These are phyloP conservation scores for Myochromella boudieri DNA, from an alignment of 768 basidiomycete genomes.

Conservation along the genomic window DNA sequence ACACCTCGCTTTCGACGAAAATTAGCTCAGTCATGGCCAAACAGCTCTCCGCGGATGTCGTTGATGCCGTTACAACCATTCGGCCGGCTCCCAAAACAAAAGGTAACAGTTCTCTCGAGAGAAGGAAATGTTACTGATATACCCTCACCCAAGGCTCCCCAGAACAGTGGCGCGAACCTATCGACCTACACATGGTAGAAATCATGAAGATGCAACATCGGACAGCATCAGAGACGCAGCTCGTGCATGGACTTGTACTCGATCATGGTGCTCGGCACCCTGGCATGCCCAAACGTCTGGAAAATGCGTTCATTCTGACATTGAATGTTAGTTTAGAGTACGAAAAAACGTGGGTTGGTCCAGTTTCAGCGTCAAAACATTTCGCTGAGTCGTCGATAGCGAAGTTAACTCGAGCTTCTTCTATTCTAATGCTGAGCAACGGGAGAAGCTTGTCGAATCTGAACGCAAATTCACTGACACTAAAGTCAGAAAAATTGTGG, in stretches of 20 bases:
- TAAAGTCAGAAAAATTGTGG: conserved; percentile 94
- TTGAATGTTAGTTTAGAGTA: conserved; percentile 98
- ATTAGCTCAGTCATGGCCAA: conserved; percentile 79
- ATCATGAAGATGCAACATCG: conserved; percentile 99
- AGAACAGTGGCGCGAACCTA: conserved; percentile 81
- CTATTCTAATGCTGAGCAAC: conserved; percentile 97
- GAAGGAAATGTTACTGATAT: conserved; percentile 13
- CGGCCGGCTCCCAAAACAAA: conserved; percentile 62
- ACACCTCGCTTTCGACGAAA: conserved; percentile 97
- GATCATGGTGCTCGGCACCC: conserved; percentile 98
- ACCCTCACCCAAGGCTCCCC: no score
- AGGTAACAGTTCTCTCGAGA: conserved; percentile 39
- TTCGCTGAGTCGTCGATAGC: conserved; percentile 45
- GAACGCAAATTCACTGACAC: conserved; percentile 93
- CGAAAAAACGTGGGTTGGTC: conserved; percentile 88
- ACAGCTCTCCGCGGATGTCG: conserved; percentile 87
- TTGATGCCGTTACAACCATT: conserved; percentile 93
- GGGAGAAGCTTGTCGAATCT: conserved; percentile 97
- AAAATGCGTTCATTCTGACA: conserved; percentile 93
- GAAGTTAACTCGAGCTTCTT: conserved; percentile 99
- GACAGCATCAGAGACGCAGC: conserved; percentile 94
- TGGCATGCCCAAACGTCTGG: conserved; percentile 98
- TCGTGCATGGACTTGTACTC: conserved; percentile 91
- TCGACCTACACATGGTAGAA: conserved; percentile 99
- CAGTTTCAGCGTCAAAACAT: conserved; percentile 15